Conservation (phyloP, 148 eudicot species). For the Pharnaceum exiguum region DNA sequence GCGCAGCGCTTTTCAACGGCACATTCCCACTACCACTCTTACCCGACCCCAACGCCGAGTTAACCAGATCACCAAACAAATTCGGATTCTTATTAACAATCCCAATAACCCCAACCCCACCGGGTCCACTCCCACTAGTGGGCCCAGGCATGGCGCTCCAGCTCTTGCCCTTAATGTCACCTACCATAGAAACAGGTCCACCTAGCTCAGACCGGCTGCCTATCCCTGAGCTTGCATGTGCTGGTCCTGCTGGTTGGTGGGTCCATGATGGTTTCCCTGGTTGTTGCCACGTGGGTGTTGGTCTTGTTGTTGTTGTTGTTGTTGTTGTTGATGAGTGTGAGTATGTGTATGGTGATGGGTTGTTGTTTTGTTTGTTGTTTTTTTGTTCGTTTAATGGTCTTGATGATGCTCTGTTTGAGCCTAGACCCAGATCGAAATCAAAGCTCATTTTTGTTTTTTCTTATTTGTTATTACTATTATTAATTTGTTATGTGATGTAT, state of each 20-base stretch:
- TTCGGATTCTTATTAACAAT: conserved; percentile 73
- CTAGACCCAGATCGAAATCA: conserved; percentile 76
- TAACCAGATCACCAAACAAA: conserved; percentile 77
- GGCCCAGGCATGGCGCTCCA: conserved; percentile 49
- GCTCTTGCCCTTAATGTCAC: conserved; percentile 80
- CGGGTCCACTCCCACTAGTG: conserved; percentile 4
- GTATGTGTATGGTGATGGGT: conserved; percentile 16
- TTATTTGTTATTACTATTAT: too few relatives aligned
- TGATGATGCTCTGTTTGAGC: conserved; percentile 36
- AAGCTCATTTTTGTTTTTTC: too few relatives aligned
- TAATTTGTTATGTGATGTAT: too few relatives aligned
- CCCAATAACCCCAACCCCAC: conserved; percentile 33
- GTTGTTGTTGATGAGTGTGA: conserved; percentile 23
- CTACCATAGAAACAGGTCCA: conserved; percentile 77
- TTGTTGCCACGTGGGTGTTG: conserved; percentile 50
- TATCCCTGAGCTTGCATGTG: conserved; percentile 28
- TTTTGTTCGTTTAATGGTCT: conserved; percentile 61
- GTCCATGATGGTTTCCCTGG: conserved; percentile 78
- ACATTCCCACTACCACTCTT: conserved; percentile 44
- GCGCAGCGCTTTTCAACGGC: conserved; percentile 57
- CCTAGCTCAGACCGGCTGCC: conserved; percentile 36
- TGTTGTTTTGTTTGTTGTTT: conserved; percentile 37
- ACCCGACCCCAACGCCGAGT: conserved; percentile 55
- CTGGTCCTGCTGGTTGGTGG: conserved; percentile 79
- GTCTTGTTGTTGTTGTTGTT: conserved; percentile 25